A percentile compares a stretch with the other conserved stretches of the same genome.
These are phyloP conservation scores for Hanseniaspora pseudoguilliermondii DNA, from an alignment of 805 yeast genomes.

Conservation along the genomic window DNA sequence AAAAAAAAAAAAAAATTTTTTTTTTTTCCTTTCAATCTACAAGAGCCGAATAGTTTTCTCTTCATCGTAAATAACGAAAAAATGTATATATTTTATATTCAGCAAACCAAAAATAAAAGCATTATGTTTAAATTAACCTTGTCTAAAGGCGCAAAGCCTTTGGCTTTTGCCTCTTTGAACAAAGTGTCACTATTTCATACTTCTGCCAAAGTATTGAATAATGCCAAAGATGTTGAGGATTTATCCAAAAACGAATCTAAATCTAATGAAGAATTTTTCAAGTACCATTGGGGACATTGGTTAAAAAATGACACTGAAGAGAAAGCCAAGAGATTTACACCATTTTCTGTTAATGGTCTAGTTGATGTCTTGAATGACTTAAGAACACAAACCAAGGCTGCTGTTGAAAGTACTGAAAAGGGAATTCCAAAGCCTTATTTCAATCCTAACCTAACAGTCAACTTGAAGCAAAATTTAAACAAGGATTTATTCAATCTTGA, in stretches of 20 bases:
- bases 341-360: slow-evolving; percentile 70
- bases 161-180: background rate
- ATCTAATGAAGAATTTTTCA: slow-evolving; percentile 58
- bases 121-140: background rate
- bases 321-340: slow-evolving; percentile 63
- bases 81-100: too few species aligned
- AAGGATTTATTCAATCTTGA: slow-evolving; percentile 32
- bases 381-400: slow-evolving; percentile 26
- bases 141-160: background rate
- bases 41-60: too few species aligned
- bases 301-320: slow-evolving; percentile 62
- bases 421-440: slow-evolving; percentile 29
- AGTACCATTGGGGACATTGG: slow-evolving; percentile 95
- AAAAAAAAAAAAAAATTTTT: too few species aligned
- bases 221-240: slow-evolving; percentile 35
- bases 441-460: slow-evolving; percentile 31
- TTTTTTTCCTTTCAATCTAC: too few species aligned
- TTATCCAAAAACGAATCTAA: slow-evolving; percentile 54
- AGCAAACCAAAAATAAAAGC: background rate
- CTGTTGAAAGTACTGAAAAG: slow-evolving; percentile 23
- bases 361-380: slow-evolving; percentile 39
- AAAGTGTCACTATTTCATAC: slow-evolving; percentile 3
- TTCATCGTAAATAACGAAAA: too few species aligned
- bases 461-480: slow-evolving; percentile 39
- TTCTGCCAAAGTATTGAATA: background rate